Base-by-base conservation (phyloP, 2,329 filamentous ascomycete genomes). In the Aspergillus arachidicola region DNA sequence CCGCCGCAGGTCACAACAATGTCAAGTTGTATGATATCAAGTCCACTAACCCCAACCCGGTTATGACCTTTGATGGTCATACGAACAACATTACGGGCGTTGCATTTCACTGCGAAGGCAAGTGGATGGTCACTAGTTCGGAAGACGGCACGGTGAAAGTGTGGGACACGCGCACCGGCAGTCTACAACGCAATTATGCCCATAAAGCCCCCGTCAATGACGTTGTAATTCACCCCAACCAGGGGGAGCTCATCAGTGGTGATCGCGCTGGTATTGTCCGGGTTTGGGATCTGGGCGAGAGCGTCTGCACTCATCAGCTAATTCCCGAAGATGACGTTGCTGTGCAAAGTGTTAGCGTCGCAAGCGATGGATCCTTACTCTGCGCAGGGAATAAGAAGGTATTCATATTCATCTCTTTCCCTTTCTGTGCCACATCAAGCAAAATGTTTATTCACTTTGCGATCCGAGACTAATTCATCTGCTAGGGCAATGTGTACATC, bases 11-110 rank as follows among this genome's bases (percentile, higher is more conserved):
- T 30, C 87, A 89, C 70, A 92, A 94, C 78, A 93, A 91, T 58
- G 93, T 99, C 75, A 98, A 98, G 81, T 91, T 99, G 63, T 99
- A 96, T 83, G 95, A 99, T 75, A 97, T 98, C 83, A 97, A 97
- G 75, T 97, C 93, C 19, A 94, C 93, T n/a, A 98, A 98, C 73
- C 94, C 95, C 2, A 95, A 94, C 69, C 91, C 95, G 1, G 85
- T 98, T 28, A 87, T 98, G 73, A 94, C 91, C 23, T 98, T 99
- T 73, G 94, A 98, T 76, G 95, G 95, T 48, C 95, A 99, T 80
- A 95, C 92, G 14, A 93, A 90, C 69, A 99, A 99, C 74, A 90
- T 99, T 75, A 99, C 95, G 0, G 95, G 95, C 50, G 92, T 99
- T 54, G 94, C 94, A 12, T 99, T 99, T 77, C 95, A 99, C 78